These are phyloP conservation scores for Prinsepia uniflora DNA, from an alignment of 306 rosid genomes.

Conservation along the genomic window DNA sequence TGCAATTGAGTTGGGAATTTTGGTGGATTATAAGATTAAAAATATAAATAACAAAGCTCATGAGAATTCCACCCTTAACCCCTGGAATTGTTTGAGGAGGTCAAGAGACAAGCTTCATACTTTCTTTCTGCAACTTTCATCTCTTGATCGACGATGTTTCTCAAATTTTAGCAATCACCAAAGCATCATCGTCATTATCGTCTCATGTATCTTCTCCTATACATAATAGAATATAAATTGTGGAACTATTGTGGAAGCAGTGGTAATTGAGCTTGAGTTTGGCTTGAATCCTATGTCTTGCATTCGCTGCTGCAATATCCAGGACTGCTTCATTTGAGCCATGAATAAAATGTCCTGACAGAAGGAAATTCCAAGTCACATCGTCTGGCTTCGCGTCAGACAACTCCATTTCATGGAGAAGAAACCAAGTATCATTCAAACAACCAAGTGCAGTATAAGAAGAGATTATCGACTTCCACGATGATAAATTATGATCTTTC, in stretches of 20 bases:
- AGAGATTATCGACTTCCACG: constrained; percentile 71
- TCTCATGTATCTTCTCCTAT: neutral
- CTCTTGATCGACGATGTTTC: no score
- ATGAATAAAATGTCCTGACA: constrained; percentile 58
- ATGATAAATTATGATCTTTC: constrained; percentile 42
- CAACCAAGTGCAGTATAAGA: constrained; percentile 40
- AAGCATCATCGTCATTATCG: no score
- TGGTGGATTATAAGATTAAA: no score
- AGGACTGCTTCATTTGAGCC: constrained; percentile 42
- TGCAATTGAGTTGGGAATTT: no score
- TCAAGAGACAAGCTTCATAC: no score
- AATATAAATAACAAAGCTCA: no score
- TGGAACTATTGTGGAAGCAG: no score
- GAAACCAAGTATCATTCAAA: constrained; percentile 43
- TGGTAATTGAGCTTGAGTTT: constrained; percentile 54
- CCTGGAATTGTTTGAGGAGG: no score
- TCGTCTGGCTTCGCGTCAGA: constrained; percentile 51
- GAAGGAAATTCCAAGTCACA: constrained; percentile 64
- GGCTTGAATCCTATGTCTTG: constrained; percentile 44
- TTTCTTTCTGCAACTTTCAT: no score
- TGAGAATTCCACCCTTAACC: no score
- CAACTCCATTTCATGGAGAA: constrained; percentile 39
- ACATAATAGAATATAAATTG: no score
- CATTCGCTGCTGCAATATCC: constrained; percentile 39
- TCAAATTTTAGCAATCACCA: no score